Evolutionary conservation across 2,329 filamentous ascomycete genomes (phyloP).

Genomic region (Zymoseptoria brevis): DNA sequence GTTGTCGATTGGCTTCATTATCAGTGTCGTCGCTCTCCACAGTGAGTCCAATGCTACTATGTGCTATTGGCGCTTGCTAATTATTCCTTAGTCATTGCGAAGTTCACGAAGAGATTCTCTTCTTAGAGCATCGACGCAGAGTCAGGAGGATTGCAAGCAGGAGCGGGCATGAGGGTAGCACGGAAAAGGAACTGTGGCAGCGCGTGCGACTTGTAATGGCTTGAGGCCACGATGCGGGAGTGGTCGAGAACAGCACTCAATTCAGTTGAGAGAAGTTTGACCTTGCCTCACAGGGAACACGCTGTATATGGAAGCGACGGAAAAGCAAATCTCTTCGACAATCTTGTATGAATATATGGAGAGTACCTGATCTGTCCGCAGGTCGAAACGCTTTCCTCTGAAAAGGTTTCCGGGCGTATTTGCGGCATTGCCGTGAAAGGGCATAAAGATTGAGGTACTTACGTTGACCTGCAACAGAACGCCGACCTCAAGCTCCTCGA

Average conservation of each 20-base stretch:
- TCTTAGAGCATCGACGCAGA: conserved; percentile 31
- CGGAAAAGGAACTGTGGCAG: neutral
- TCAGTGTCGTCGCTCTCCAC: conserved; percentile 94
- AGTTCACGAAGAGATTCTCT: conserved; percentile 82
- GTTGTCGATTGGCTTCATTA: conserved; percentile 95
- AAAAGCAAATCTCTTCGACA: neutral
- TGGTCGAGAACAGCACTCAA: neutral
- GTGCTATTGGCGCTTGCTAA: conserved; percentile 12
- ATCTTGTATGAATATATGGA: neutral
- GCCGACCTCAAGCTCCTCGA: too few species aligned
- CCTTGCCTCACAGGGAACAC: neutral
- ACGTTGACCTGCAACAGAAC: too few species aligned
- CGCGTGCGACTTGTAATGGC: neutral
- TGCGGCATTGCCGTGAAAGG: too few species aligned
- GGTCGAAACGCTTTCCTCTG: too few species aligned
- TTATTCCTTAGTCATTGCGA: conserved; percentile 68
- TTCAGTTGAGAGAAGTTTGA: neutral
- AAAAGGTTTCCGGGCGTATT: too few species aligned
- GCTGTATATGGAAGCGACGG: neutral
- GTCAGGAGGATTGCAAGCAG: neutral
- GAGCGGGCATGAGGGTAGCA: neutral
- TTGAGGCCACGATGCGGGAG: neutral
- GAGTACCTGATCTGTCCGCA: too few species aligned
- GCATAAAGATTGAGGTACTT: too few species aligned
- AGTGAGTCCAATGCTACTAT: conserved; percentile 52